phyloP scores from a whole-genome alignment of 306 rosid species.

The Vigna angularis region DNA sequence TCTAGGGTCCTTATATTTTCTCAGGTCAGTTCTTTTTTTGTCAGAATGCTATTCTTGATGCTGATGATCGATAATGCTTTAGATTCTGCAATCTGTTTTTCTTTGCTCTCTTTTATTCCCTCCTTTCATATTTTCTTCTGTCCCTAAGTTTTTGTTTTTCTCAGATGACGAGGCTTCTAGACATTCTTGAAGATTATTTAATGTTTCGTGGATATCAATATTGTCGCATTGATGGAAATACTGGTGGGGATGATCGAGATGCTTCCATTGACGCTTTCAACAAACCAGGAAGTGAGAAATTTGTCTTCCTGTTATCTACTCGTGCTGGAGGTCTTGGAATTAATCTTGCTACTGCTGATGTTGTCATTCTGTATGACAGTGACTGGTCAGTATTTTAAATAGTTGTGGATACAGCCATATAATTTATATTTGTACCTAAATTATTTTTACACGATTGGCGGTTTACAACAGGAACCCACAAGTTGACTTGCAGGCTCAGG shows the following conservation, averaged over 20 bases:
- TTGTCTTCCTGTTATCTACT: constrained; percentile 90
- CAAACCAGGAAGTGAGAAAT: constrained; percentile 97
- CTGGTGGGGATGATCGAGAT: constrained; percentile 99
- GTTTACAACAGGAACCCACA: constrained; percentile 86
- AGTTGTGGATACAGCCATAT: constrained; percentile 24
- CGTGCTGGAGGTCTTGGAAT: constrained; percentile 99
- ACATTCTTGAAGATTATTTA: constrained; percentile 95
- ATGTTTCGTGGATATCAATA: constrained; percentile 89
- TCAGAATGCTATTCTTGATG: constrained; percentile 29
- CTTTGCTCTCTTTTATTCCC: constrained; percentile 31
- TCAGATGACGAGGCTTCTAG: constrained; percentile 97
- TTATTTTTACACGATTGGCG: constrained; percentile 36
- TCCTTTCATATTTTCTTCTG: not conserved
- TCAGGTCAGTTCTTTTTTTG: constrained; percentile 54
- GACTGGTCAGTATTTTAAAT: constrained; percentile 73
- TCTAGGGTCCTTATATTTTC: constrained; percentile 95
- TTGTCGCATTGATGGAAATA: constrained; percentile 99
- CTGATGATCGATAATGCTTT: constrained; percentile 28
- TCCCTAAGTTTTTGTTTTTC: constrained; percentile 12
- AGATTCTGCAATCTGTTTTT: constrained; percentile 19
- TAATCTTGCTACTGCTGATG: constrained; percentile 99
- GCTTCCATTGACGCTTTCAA: constrained; percentile 94
- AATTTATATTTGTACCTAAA: not conserved
- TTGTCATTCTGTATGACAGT: constrained; percentile 96
- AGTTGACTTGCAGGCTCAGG: constrained; percentile 99